These are phyloP conservation scores for Phytophthora gonapodyides DNA, from an alignment of 352 stramenopile species.

Conservation along the genomic window DNA sequence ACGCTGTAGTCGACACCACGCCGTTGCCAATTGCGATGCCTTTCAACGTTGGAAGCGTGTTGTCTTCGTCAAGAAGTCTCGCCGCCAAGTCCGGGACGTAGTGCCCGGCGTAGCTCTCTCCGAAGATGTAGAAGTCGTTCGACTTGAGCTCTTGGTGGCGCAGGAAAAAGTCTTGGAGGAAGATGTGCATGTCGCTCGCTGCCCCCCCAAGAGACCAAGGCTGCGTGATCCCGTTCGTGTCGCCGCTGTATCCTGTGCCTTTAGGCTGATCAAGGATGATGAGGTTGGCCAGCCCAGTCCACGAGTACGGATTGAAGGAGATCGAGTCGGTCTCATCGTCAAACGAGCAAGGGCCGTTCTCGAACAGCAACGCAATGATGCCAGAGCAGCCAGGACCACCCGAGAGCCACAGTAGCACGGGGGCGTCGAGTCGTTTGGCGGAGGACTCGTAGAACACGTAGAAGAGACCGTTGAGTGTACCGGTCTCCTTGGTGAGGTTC, in stretches of 20 bases:
- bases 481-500: conserved; percentile 55
- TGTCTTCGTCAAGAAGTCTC: conserved; percentile 56
- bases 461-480: conserved; percentile 66
- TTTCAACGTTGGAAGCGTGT: conserved; percentile 53
- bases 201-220: conserved; percentile 61
- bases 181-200: conserved; percentile 47
- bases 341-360: conserved; percentile 96
- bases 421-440: conserved; percentile 30
- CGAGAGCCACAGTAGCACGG: conserved; percentile 97
- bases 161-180: conserved; percentile 63
- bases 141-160: conserved; percentile 40
- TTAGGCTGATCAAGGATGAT: conserved; percentile 97
- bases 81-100: conserved; percentile 93
- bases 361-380: conserved; percentile 92
- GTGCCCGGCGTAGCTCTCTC: conserved; percentile 95
- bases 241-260: conserved; percentile 70
- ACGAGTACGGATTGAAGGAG: conserved; percentile 92
- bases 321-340: conserved; percentile 60
- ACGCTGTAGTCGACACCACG: conserved; percentile 57
- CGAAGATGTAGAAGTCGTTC: conserved; percentile 93
- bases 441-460: conserved; percentile 79
- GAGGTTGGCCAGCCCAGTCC: conserved; percentile 95
- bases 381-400: conserved; percentile 96
- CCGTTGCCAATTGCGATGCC: conserved; percentile 89
- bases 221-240: conserved; percentile 6